These are phyloP conservation scores for Domatiomyces catenatus DNA, from an alignment of 2,329 filamentous ascomycete genomes.

Conservation along the genomic window DNA sequence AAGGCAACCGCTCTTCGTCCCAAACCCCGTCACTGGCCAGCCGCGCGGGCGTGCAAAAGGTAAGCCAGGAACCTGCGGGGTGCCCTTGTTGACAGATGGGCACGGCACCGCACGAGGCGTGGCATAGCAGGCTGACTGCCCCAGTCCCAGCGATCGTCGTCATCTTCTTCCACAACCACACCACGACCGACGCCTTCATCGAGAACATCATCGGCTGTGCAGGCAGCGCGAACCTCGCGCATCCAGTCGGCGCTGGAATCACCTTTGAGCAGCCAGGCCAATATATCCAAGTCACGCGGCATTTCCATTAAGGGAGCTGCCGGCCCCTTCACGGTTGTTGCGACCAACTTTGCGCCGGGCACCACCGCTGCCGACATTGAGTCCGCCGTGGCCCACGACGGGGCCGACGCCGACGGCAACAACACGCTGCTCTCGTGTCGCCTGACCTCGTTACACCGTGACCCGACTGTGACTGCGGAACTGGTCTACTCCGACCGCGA, in stretches of 20 bases:
- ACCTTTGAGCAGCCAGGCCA: constrained; percentile 16
- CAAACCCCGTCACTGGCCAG: constrained; percentile 37
- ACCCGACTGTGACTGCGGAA: constrained; percentile 44
- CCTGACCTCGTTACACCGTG: constrained; percentile 30
- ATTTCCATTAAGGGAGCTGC: constrained; percentile 42
- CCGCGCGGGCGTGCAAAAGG: constrained; percentile 45
- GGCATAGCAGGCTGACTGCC: constrained; percentile 5
- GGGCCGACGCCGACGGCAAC: constrained; percentile 11
- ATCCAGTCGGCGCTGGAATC: constrained; percentile 14
- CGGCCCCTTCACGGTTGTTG: constrained; percentile 42
- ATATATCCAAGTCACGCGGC: constrained; percentile 18
- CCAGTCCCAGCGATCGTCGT: constrained; percentile 22
- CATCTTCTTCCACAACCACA: constrained; percentile 14
- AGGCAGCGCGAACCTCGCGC: constrained; percentile 23
- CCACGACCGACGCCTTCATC: constrained; percentile 13
- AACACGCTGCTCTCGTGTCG: constrained; percentile 38
- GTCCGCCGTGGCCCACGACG: constrained; percentile 38
- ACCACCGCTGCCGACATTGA: constrained; percentile 52
- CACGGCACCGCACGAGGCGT: background rate
- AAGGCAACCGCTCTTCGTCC: constrained; percentile 28
- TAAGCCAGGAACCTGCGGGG: constrained; percentile 10
- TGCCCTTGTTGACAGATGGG: background rate
- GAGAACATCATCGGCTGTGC: constrained; percentile 19
- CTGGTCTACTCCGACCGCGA: constrained; percentile 41
- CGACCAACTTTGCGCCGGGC: constrained; percentile 50